A percentile compares a stretch with the other conserved stretches of the same genome.
These are phyloP conservation scores for Retiboletus flavoniger DNA, from an alignment of 1,284 basidiomycete genomes.

Conservation along the genomic window DNA sequence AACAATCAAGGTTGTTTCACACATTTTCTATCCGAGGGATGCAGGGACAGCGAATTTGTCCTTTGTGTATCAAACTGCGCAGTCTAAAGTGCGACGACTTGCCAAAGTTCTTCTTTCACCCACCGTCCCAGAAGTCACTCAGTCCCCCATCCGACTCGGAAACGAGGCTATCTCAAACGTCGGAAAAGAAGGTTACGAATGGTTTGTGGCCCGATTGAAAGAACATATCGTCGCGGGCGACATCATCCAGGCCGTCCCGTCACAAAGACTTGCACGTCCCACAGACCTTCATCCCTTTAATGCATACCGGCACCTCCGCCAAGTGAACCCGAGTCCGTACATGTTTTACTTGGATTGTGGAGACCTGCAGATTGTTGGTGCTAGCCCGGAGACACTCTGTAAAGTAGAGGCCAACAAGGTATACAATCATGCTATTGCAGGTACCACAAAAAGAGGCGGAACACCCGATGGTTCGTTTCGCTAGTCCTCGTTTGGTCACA, in stretches of 20 bases:
- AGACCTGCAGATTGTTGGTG: constrained; percentile 91
- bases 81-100: constrained; percentile 72
- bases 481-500: constrained; percentile 1
- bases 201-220: constrained; percentile 90
- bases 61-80: constrained; percentile 81
- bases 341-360: constrained; percentile 99
- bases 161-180: constrained; percentile 83
- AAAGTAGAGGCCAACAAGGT: constrained; percentile 93
- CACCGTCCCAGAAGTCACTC: constrained; percentile 65
- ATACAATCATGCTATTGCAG: constrained; percentile 97
- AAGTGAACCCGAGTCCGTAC: constrained; percentile 97
- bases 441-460: constrained; percentile 88
- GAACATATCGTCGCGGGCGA: constrained; percentile 94
- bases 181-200: constrained; percentile 90
- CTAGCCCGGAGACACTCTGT: constrained; percentile 96
- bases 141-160: constrained; percentile 70
- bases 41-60: constrained; percentile 63
- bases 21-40: constrained; percentile 82
- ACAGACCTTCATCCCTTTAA: constrained; percentile 97
- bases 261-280: constrained; percentile 83
- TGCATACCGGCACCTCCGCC: constrained; percentile 88
- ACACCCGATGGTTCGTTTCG: constrained; percentile 71
- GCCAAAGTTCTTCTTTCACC: constrained; percentile 63
- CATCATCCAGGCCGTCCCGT: constrained; percentile 99
- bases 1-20: constrained; percentile 92